Conservation (phyloP, 2,329 filamentous ascomycete species). For the Aureobasidium sp. region DNA sequence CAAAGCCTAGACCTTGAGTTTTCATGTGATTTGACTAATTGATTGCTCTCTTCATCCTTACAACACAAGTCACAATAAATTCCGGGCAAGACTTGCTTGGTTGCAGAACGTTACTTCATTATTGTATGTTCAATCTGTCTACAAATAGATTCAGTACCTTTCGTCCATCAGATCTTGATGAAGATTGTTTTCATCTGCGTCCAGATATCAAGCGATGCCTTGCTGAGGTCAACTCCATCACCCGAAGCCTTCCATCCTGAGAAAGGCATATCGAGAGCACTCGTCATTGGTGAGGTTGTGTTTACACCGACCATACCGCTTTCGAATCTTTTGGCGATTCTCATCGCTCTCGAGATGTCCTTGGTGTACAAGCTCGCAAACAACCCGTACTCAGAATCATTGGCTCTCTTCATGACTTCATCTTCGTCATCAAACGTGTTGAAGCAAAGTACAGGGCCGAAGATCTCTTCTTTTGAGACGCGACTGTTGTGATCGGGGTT, state of each 20-base stretch:
- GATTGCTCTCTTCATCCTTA: background rate
- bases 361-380: slow-evolving; percentile 30
- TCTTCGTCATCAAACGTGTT: slow-evolving; percentile 24
- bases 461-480: slow-evolving; percentile 21
- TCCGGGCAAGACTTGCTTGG: background rate
- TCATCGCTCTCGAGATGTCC: slow-evolving; percentile 25
- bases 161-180: slow-evolving; percentile 11
- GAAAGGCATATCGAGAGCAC: slow-evolving; percentile 38
- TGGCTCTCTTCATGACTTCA: slow-evolving; percentile 29
- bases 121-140: background rate
- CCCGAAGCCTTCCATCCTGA: slow-evolving; percentile 45
- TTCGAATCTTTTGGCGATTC: slow-evolving; percentile 17
- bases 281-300: slow-evolving; percentile 29
- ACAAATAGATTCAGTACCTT: background rate
- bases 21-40: slow-evolving; percentile 13
- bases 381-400: slow-evolving; percentile 30
- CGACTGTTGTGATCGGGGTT: slow-evolving; percentile 29
- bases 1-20: background rate
- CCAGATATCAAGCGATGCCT: slow-evolving; percentile 19
- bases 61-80: background rate
- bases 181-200: slow-evolving; percentile 29
- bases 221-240: slow-evolving; percentile 39
- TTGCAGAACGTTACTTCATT: too few relatives aligned
- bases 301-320: slow-evolving; percentile 18
- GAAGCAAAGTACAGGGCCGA: slow-evolving; percentile 19